Evolutionary conservation across 441 rosid genomes (phyloP), one percentile per base, ranked within the genome.

Genomic region (Erodium moschatum): DNA sequence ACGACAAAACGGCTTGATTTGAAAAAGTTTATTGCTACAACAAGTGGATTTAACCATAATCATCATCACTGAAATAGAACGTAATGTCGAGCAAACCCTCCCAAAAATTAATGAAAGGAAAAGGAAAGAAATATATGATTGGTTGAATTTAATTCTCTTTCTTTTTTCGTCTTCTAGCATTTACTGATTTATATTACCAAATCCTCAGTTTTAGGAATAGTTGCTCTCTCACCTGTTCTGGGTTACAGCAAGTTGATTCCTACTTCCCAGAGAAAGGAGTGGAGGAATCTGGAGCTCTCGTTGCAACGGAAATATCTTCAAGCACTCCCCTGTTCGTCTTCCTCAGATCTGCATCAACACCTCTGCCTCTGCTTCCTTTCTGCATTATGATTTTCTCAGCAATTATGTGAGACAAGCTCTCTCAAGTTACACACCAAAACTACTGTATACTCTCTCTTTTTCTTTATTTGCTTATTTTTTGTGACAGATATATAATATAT

Each of bases 311-410:
- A 46, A 46, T 12, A 12, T 42, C 11, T 42, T 12, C 48, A 42
- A 46, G 52, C 52, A 46, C 52, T 46, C 52, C 48, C 48, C 11
- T 6, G 11, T 42, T 42, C 48, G 48, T 19, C 61, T 16, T 54
- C 61, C 20, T 58, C 63, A 58, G 63, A 58, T 58, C 63, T 58
- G 63, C 11, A 7, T 20, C 63, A 46, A 46, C 52, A 2, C 16
- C 52, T 9, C 52, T 12, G 63, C 27, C 63, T 58, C 24, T 18
- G 29, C 29, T 58, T 58, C 63, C 11, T 19, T 20, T 8, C 61
- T 7, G 61, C 18, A 18, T 20, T 18, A 8, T 19, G 63, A 4
- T 7, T 58, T 9, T 2, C 52, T 46, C 13, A 58, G 29, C 27
- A 20, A 10, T 16, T 18, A 20, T 19, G 63, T 9, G 63, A 10